A percentile compares a stretch with the other conserved stretches of the same genome.
These are phyloP conservation scores for Quillaja saponaria DNA, from an alignment of 306 rosid species.

Conservation along the genomic window DNA sequence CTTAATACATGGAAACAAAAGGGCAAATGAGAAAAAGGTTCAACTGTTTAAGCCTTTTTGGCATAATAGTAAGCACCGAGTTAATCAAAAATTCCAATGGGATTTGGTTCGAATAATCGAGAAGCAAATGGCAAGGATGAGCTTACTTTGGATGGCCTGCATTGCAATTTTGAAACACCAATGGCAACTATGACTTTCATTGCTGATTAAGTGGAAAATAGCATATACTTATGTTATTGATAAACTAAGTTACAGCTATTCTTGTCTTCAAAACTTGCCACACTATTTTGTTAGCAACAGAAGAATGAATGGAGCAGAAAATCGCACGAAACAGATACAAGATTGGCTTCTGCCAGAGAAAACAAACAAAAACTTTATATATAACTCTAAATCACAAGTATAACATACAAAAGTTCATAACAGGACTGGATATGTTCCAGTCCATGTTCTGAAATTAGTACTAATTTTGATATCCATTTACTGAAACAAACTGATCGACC, in stretches of 20 bases:
- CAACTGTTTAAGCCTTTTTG: constrained; percentile 25
- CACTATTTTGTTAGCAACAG: background rate
- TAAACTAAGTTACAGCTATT: no score
- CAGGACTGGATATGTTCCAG: constrained; percentile 42
- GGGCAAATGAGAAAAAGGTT: constrained; percentile 1
- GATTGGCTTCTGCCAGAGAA: background rate
- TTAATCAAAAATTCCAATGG: no score
- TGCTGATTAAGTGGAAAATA: no score
- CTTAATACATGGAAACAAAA: constrained; percentile 14
- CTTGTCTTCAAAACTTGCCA: background rate
- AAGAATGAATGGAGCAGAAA: constrained; percentile 15
- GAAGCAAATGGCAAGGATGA: constrained; percentile 27
- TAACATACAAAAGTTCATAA: constrained; percentile 59
- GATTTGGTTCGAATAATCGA: no score
- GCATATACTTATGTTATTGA: no score
- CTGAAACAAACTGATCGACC: constrained; percentile 42
- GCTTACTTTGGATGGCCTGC: constrained; percentile 15
- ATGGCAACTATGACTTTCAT: no score
- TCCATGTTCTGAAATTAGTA: constrained; percentile 50
- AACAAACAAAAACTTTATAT: constrained; percentile 50
- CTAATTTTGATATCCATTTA: constrained; percentile 46
- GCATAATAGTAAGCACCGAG: no score
- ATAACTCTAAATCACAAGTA: constrained; percentile 44
- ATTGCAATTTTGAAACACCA: no score
- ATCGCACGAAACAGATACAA: background rate